phyloP scores from a whole-genome alignment of 2,329 filamentous ascomycete genomes.

The Penicillium thymicola region DNA sequence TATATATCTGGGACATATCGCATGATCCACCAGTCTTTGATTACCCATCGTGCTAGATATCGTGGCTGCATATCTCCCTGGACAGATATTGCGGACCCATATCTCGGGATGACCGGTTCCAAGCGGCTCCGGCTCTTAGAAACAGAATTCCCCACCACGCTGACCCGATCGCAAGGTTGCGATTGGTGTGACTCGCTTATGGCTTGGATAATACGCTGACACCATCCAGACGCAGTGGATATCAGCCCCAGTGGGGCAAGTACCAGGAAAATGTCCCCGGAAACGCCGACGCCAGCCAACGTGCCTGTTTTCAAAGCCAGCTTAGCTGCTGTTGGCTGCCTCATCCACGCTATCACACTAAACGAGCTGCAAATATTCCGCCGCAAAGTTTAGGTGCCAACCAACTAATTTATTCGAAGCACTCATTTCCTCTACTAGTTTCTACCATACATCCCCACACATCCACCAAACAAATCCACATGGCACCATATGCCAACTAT shows the following conservation, averaged over 20 bases:
- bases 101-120: not conserved
- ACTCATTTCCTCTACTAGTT: not conserved
- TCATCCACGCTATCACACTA: not conserved
- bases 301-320: not conserved
- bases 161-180: not conserved
- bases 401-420: not conserved
- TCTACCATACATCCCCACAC: not conserved
- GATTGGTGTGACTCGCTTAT: not conserved
- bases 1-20: not conserved
- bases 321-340: not conserved
- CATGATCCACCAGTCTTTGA: not conserved
- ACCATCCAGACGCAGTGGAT: not conserved
- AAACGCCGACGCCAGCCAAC: not conserved
- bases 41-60: not conserved
- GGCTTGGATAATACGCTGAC: not conserved
- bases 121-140: not conserved
- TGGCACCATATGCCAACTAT: not conserved
- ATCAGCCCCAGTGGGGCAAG: constrained; percentile 1
- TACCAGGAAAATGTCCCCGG: not conserved
- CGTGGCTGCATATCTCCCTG: not conserved
- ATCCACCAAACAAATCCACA: not conserved
- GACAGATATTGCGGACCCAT: not conserved
- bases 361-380: not conserved
- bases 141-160: not conserved
- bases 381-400: not conserved